Conservation (phyloP, 1,284 basidiomycete genomes). For the Cronartium quercuum region DNA sequence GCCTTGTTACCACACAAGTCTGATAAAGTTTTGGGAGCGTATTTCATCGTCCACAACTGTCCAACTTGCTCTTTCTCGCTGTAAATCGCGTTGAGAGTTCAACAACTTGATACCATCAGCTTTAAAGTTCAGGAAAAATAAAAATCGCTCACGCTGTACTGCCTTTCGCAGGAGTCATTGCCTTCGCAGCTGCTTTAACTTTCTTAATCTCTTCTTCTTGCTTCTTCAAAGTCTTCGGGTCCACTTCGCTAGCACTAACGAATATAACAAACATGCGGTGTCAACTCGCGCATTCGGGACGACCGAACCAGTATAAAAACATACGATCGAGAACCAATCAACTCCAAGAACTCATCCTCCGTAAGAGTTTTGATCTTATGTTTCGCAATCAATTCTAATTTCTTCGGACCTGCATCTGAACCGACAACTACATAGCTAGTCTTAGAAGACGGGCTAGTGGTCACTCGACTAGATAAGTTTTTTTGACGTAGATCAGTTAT, state of each 20-base stretch:
- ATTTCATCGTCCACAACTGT: slow-evolving; percentile 92
- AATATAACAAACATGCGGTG: background rate
- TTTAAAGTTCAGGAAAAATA: background rate
- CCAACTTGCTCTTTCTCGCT: slow-evolving; percentile 38
- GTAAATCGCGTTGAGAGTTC: background rate
- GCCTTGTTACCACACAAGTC: slow-evolving; percentile 95
- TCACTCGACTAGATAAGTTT: slow-evolving; percentile 62
- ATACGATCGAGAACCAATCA: slow-evolving; percentile 60
- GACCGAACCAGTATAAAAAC: slow-evolving; percentile 8
- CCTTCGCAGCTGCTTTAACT: slow-evolving; percentile 49
- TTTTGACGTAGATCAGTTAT: background rate
- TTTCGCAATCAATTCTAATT: slow-evolving; percentile 76
- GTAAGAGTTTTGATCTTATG: slow-evolving; percentile 65
- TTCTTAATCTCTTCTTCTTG: slow-evolving; percentile 67
- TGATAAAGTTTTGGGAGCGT: slow-evolving; percentile 77
- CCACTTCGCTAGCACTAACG: slow-evolving; percentile 51
- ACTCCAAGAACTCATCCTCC: slow-evolving; percentile 79
- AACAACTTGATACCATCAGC: background rate
- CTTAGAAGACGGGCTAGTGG: slow-evolving; percentile 76
- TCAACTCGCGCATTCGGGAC: slow-evolving; percentile 38
- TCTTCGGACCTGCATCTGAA: slow-evolving; percentile 76
- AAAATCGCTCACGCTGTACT: slow-evolving; percentile 16
- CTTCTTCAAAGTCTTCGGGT: slow-evolving; percentile 76
- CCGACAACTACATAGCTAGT: slow-evolving; percentile 88
- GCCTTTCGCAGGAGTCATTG: slow-evolving; percentile 40